phyloP scores from a whole-genome alignment of 306 rosid species.

The Acacia confusa region DNA sequence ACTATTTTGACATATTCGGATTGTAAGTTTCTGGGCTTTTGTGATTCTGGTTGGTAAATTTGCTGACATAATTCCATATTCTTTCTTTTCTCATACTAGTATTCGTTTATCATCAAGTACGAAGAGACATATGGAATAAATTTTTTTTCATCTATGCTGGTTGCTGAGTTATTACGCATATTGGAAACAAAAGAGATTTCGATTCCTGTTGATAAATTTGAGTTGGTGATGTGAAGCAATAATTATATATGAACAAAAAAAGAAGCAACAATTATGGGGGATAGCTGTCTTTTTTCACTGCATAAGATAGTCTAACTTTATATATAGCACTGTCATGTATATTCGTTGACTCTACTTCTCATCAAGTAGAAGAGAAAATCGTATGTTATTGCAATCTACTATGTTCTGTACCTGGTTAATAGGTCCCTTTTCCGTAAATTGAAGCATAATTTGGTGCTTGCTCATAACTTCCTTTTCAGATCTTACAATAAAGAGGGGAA shows the following conservation, averaged over 20 bases:
- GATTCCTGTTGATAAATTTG: constrained; percentile 10
- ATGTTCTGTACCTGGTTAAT: background rate
- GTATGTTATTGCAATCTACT: constrained; percentile 3
- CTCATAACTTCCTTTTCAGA: background rate
- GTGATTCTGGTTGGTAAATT: constrained; percentile 10
- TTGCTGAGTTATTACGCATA: background rate
- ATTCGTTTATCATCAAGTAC: background rate
- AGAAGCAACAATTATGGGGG: background rate
- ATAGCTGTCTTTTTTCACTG: background rate
- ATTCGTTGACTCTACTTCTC: background rate
- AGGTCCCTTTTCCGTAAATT: background rate
- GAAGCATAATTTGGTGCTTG: background rate
- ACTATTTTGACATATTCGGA: constrained; percentile 79
- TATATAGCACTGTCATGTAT: constrained; percentile 1
- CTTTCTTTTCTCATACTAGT: background rate
- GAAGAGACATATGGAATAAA: background rate
- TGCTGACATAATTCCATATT: constrained; percentile 15
- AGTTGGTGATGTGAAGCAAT: background rate
- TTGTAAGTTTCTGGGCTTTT: constrained; percentile 51
- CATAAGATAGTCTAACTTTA: constrained; percentile 1
- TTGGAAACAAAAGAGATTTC: background rate
- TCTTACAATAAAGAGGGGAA: background rate
- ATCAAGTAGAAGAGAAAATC: background rate
- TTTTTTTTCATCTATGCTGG: background rate
- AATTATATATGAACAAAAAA: too few species aligned